phyloP scores from a whole-genome alignment of 2,329 filamentous ascomycete genomes.

The Colletotrichum siamense region DNA sequence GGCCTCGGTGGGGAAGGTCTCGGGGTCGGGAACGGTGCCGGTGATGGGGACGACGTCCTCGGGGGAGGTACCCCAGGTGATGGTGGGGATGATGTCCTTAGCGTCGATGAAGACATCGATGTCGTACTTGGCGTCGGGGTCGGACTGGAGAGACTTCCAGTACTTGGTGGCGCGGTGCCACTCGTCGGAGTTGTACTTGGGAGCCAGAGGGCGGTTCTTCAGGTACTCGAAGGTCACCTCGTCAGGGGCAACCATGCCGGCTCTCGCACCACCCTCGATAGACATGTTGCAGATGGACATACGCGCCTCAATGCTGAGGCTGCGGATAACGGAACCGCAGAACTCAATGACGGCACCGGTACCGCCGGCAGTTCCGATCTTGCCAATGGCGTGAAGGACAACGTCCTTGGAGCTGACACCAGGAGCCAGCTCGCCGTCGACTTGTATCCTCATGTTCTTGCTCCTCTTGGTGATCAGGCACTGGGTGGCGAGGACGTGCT shows the following conservation, averaged over 20 bases:
- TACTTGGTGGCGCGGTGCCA: slow-evolving; percentile 90
- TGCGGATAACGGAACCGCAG: slow-evolving; percentile 90
- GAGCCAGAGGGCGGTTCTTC: slow-evolving; percentile 87
- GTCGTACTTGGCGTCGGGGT: slow-evolving; percentile 89
- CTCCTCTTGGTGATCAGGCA: slow-evolving; percentile 92
- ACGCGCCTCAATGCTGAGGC: slow-evolving; percentile 91
- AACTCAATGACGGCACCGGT: slow-evolving; percentile 97
- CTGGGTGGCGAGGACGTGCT: slow-evolving; percentile 97
- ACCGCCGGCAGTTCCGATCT: slow-evolving; percentile 93
- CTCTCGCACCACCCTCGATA: slow-evolving; percentile 93
- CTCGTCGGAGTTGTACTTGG: slow-evolving; percentile 81
- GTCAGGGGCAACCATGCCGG: slow-evolving; percentile 96
- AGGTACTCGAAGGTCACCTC: slow-evolving; percentile 95
- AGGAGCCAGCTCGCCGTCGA: slow-evolving; percentile 86
- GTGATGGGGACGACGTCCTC: slow-evolving; percentile 97
- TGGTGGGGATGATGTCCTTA: slow-evolving; percentile 91
- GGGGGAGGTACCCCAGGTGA: slow-evolving; percentile 96
- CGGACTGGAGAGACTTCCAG: slow-evolving; percentile 86
- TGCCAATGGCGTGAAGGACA: slow-evolving; percentile 88
- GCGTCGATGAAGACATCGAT: slow-evolving; percentile 87
- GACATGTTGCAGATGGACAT: slow-evolving; percentile 99
- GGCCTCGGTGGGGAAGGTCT: slow-evolving; percentile 79
- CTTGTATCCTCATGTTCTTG: slow-evolving; percentile 98
- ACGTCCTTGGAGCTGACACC: slow-evolving; percentile 98
- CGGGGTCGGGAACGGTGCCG: slow-evolving; percentile 86